Evolutionary conservation across 306 rosid species (phyloP).

Genomic region (Cotoneaster glaucophyllus): DNA sequence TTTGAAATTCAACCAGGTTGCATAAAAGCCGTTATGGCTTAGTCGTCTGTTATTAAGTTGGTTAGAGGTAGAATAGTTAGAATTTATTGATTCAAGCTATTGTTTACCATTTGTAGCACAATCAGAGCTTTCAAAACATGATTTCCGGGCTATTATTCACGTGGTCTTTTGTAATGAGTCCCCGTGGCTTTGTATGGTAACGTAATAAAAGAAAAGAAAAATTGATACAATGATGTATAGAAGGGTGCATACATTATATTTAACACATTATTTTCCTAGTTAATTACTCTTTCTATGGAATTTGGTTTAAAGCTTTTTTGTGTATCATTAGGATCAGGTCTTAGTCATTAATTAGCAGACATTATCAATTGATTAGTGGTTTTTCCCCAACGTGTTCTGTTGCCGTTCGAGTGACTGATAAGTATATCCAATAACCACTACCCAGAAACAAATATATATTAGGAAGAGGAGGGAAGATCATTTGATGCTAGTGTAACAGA

Average conservation of each 20-base stretch:
- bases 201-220: background rate
- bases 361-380: too few species aligned
- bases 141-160: background rate
- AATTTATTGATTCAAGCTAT: background rate
- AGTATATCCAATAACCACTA: background rate
- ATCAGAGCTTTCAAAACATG: background rate
- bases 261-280: background rate
- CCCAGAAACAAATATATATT: background rate
- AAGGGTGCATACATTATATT: background rate
- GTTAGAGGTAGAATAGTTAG: too few species aligned
- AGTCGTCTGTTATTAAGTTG: too few species aligned
- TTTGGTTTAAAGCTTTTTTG: background rate
- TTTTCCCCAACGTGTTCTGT: background rate
- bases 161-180: background rate
- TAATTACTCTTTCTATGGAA: background rate
- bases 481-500: background rate
- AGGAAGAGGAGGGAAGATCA: too few species aligned
- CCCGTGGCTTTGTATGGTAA: background rate
- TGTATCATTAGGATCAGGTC: background rate
- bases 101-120: background rate
- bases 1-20: too few species aligned
- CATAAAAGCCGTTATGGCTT: too few species aligned
- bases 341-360: background rate
- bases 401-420: background rate
- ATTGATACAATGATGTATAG: background rate